Evolutionary conservation across 2,329 filamentous ascomycete species (phyloP).

Genomic region (Microsporum canis): DNA sequence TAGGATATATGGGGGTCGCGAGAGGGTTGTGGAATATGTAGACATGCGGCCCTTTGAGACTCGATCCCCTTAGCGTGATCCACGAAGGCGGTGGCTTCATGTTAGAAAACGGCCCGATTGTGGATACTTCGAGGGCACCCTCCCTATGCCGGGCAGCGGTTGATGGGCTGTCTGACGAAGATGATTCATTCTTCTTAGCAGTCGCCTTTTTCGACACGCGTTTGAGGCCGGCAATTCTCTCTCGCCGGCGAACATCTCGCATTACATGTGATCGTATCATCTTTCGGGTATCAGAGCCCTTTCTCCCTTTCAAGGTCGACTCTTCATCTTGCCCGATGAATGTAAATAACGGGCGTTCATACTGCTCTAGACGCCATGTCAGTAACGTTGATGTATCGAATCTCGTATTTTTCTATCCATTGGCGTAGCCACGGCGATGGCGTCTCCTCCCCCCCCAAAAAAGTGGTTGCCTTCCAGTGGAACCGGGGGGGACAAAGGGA

Average conservation of each 20-base stretch:
- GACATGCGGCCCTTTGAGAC: background rate
- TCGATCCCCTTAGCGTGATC: background rate
- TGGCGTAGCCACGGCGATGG: too few relatives aligned
- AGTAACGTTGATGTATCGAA: background rate
- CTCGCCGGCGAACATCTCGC: constrained; percentile 33
- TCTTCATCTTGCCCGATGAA: constrained; percentile 35
- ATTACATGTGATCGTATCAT: constrained; percentile 35
- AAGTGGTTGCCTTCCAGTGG: too few relatives aligned
- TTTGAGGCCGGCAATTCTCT: constrained; percentile 30
- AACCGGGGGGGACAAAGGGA: background rate
- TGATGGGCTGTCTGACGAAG: background rate
- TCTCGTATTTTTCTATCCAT: too few relatives aligned
- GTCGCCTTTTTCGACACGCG: constrained; percentile 23
- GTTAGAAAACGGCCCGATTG: background rate
- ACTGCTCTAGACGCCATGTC: background rate
- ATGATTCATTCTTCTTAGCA: constrained; percentile 6
- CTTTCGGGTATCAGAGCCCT: constrained; percentile 29
- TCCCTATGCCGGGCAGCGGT: too few relatives aligned
- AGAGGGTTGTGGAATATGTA: background rate
- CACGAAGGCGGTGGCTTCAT: constrained; percentile 6
- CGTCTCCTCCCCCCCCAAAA: too few relatives aligned
- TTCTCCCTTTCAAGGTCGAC: constrained; percentile 29
- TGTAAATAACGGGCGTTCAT: constrained; percentile 24
- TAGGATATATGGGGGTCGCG: background rate
- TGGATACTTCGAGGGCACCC: background rate